Evolutionary conservation across 164 flowering plant genomes (phyloP).

Genomic region (Akebia trifoliata): DNA sequence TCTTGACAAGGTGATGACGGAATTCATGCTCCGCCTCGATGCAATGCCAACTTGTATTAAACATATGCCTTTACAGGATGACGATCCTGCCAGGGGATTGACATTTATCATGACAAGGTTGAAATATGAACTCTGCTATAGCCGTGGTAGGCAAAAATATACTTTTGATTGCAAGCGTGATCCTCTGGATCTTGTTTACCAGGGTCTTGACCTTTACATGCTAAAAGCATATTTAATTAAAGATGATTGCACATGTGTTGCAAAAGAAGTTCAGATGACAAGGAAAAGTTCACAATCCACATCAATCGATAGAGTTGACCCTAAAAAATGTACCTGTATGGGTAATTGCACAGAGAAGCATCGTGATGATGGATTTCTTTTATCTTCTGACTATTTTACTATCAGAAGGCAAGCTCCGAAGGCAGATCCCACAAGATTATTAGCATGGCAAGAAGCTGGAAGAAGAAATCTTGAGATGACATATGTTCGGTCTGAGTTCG

Average conservation of each 20-base stretch:
- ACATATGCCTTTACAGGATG: constrained; percentile 69
- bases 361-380: constrained; percentile 83
- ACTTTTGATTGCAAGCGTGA: constrained; percentile 92
- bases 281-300: constrained; percentile 46
- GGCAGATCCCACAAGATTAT: constrained; percentile 82
- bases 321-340: constrained; percentile 40
- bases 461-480: constrained; percentile 84
- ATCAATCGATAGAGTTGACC: constrained; percentile 40
- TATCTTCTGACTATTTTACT: constrained; percentile 95
- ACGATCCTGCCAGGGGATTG: constrained; percentile 96
- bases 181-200: constrained; percentile 90
- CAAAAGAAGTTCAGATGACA: constrained; percentile 47
- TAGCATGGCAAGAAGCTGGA: constrained; percentile 99
- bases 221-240: constrained; percentile 58
- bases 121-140: constrained; percentile 69
- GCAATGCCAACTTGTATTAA: constrained; percentile 68
- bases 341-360: constrained; percentile 52
- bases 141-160: constrained; percentile 83
- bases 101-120: constrained; percentile 69
- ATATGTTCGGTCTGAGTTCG: constrained; percentile 90
- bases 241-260: constrained; percentile 43
- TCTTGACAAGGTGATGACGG: constrained; percentile 93
- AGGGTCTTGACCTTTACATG: constrained; percentile 85
- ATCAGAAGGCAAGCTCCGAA: constrained; percentile 93
- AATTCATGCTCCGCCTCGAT: constrained; percentile 85